A percentile compares a stretch with the other conserved stretches of the same genome.
These are phyloP conservation scores for Solanum sitiens DNA, from an alignment of 257 asterid genomes.

Conservation along the genomic window DNA sequence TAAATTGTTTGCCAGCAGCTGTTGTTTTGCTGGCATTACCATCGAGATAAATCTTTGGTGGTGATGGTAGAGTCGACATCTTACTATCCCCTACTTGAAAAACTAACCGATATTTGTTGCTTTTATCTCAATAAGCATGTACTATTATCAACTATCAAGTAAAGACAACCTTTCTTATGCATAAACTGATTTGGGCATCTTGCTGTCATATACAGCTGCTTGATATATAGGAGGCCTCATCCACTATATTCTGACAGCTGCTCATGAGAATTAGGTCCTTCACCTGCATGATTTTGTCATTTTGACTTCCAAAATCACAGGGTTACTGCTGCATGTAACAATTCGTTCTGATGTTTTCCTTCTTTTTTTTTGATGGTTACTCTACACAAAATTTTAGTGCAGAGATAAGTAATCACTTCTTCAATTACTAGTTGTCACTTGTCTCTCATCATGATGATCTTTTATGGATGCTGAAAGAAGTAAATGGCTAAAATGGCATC, in stretches of 20 bases:
- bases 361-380: not conserved
- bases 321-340: not conserved
- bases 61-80: not conserved
- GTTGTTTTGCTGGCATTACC: not conserved
- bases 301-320: not conserved
- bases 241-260: not conserved
- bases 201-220: not conserved
- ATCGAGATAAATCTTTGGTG: not conserved
- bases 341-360: too few relatives aligned
- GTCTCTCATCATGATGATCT: not conserved
- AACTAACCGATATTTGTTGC: not conserved
- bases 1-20: not conserved
- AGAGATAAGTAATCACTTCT: not conserved
- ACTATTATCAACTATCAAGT: not conserved
- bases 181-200: not conserved
- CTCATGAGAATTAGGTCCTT: not conserved
- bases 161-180: not conserved
- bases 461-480: not conserved
- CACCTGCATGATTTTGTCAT: not conserved
- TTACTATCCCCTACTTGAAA: not conserved
- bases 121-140: not conserved
- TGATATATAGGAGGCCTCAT: not conserved
- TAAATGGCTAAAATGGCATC: not conserved
- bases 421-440: not conserved
- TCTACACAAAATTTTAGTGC: not conserved